phyloP scores from a whole-genome alignment of 129 eudicot genomes.

The Pittosporum tobira region DNA sequence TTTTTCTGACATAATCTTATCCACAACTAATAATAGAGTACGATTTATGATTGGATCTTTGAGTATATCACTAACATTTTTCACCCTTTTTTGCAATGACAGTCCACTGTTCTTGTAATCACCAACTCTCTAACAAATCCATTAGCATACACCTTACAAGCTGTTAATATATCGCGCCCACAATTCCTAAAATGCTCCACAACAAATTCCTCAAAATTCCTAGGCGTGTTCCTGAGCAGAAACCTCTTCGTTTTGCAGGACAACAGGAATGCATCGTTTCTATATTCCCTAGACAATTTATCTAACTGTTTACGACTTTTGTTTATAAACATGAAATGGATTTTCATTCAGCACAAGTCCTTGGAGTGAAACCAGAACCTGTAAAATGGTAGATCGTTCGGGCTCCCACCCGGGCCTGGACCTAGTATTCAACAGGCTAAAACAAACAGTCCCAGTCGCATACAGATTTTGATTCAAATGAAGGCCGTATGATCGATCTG shows the following conservation, averaged over 20 bases:
- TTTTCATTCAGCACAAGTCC: slow-evolving; percentile 9
- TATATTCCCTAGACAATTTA: slow-evolving; percentile 11
- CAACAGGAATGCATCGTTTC: slow-evolving; percentile 3
- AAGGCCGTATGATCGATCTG: not conserved
- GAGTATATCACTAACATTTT: not conserved
- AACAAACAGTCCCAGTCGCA: not conserved
- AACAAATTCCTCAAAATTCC: slow-evolving; percentile 9
- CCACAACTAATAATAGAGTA: no score
- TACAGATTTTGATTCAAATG: not conserved
- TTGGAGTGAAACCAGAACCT: slow-evolving; percentile 16
- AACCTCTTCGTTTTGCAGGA: slow-evolving; percentile 6
- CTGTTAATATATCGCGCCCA: not conserved
- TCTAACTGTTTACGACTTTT: not conserved
- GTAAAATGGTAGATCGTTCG: not conserved
- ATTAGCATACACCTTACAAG: not conserved
- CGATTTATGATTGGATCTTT: no score
- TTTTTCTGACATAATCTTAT: no score
- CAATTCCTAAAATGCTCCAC: slow-evolving; percentile 2
- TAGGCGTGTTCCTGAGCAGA: slow-evolving; percentile 9
- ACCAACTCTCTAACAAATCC: not conserved
- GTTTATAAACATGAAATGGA: not conserved
- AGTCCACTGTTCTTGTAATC: not conserved
- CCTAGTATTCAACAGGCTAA: slow-evolving; percentile 7
- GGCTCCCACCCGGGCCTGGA: not conserved
- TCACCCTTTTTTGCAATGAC: not conserved